Percentiles rank a stretch among this genome's conserved stretches.
Evolutionary conservation across 805 yeast genomes (phyloP).

Genomic region (Nakazawaea laoshanensis): DNA sequence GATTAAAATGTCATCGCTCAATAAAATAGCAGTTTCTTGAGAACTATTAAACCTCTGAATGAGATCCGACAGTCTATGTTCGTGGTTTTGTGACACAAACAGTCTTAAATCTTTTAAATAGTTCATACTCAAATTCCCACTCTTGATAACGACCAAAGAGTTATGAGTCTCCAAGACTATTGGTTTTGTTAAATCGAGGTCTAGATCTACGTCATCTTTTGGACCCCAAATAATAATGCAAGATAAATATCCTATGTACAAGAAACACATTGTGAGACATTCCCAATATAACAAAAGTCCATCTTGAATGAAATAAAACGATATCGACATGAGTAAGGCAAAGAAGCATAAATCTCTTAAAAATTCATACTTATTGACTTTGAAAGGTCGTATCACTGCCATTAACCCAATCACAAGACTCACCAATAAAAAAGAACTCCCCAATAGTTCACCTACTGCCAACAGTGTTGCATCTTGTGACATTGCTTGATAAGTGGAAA

Average conservation of each 20-base stretch:
- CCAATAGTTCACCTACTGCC: constrained; percentile 46
- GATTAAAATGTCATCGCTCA: constrained; percentile 1
- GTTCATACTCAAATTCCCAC: not conserved
- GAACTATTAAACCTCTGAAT: no score
- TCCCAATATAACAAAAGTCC: constrained; percentile 47
- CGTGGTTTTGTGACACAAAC: not conserved
- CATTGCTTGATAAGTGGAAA: constrained; percentile 80
- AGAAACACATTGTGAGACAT: constrained; percentile 45
- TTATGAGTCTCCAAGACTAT: constrained; percentile 2
- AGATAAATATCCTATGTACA: constrained; percentile 52
- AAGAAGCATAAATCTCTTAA: constrained; percentile 57
- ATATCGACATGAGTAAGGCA: constrained; percentile 35
- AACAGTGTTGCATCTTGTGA: constrained; percentile 48
- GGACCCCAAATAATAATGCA: not conserved
- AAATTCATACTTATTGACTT: constrained; percentile 44
- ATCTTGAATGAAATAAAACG: constrained; percentile 45
- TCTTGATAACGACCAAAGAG: constrained; percentile 3
- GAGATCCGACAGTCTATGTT: no score
- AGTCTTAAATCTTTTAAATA: not conserved
- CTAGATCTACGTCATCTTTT: constrained; percentile 19
- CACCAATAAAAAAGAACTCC: constrained; percentile 44
- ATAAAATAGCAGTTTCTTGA: no score
- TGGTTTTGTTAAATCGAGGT: constrained; percentile 4
- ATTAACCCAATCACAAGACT: constrained; percentile 44
- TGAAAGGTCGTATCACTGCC: constrained; percentile 34